Percentiles rank a stretch among this genome's conserved stretches.
phyloP scores from a whole-genome alignment of 2,329 filamentous ascomycete genomes.

The Ascochyta viciae-villosae region DNA sequence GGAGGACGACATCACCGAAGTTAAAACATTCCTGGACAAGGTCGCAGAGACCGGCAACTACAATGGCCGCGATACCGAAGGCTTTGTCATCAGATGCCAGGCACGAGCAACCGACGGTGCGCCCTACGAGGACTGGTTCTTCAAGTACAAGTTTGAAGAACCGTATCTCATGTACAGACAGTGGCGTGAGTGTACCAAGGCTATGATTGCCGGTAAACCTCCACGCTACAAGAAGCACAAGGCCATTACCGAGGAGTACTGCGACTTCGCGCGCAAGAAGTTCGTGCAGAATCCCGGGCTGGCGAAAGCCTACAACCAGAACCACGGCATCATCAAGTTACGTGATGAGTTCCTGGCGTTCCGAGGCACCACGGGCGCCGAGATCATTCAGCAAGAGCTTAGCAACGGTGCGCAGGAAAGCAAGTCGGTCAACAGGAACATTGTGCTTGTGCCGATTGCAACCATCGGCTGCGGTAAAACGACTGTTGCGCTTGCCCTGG shows the following conservation, averaged over 20 bases:
- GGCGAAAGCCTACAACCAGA: constrained; percentile 76
- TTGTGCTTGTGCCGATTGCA: constrained; percentile 88
- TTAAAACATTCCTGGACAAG: constrained; percentile 81
- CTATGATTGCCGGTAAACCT: constrained; percentile 76
- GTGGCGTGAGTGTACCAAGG: constrained; percentile 96
- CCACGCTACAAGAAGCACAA: constrained; percentile 86
- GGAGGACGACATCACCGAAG: constrained; percentile 75
- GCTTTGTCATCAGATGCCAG: constrained; percentile 93
- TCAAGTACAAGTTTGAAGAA: constrained; percentile 99
- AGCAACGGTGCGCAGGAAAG: constrained; percentile 60
- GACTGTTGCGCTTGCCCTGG: constrained; percentile 82
- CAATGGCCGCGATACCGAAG: constrained; percentile 90
- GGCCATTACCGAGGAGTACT: constrained; percentile 89
- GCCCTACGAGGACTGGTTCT: constrained; percentile 93
- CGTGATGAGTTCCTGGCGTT: constrained; percentile 85
- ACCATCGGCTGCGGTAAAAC: constrained; percentile 98
- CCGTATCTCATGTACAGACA: constrained; percentile 98
- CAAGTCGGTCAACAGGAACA: constrained; percentile 67
- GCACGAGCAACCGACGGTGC: constrained; percentile 60
- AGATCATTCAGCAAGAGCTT: constrained; percentile 81
- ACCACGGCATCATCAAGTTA: constrained; percentile 93
- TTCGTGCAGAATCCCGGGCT: constrained; percentile 73
- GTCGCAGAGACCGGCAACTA: constrained; percentile 89
- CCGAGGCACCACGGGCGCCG: constrained; percentile 84
- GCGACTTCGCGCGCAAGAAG: constrained; percentile 78